phyloP scores from a whole-genome alignment of 2,329 filamentous ascomycete species.

The Knufia fluminis region DNA sequence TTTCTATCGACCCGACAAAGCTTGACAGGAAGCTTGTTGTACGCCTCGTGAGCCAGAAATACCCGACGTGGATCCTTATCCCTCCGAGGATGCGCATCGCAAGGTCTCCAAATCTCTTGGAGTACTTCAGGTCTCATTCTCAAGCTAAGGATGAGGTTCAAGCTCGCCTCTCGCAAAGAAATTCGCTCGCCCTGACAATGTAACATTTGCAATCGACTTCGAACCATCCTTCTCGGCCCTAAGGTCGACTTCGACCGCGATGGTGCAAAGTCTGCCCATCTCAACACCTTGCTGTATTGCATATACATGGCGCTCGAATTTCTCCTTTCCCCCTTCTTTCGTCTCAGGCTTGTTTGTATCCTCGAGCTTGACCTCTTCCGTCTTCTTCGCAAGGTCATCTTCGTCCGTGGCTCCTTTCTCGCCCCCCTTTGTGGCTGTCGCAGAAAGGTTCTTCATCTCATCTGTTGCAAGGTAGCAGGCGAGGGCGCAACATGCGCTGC shows the following conservation, averaged over 20 bases:
- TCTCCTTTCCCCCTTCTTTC: constrained; percentile 12
- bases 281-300: constrained; percentile 58
- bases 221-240: constrained; percentile 35
- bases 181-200: constrained; percentile 36
- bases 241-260: constrained; percentile 31
- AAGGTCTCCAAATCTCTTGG: not conserved
- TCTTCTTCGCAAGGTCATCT: constrained; percentile 28
- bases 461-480: constrained; percentile 44
- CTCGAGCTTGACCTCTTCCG: constrained; percentile 28
- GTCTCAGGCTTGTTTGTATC: constrained; percentile 28
- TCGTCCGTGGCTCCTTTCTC: constrained; percentile 37
- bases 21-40: too few relatives aligned
- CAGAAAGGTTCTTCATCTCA: constrained; percentile 7
- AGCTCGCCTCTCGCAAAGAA: constrained; percentile 38
- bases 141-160: constrained; percentile 10
- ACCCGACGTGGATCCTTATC: not conserved
- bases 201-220: constrained; percentile 38
- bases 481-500: constrained; percentile 53
- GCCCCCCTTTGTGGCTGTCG: constrained; percentile 28
- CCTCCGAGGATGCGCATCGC: not conserved
- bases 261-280: constrained; percentile 48
- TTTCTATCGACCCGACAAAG: too few relatives aligned
- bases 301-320: constrained; percentile 33
- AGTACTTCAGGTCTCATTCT: not conserved
- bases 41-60: not conserved